Evolutionary conservation across 768 basidiomycete species (phyloP), one percentile per base, ranked within the genome.

Genomic region (Termitomyces sp.): DNA sequence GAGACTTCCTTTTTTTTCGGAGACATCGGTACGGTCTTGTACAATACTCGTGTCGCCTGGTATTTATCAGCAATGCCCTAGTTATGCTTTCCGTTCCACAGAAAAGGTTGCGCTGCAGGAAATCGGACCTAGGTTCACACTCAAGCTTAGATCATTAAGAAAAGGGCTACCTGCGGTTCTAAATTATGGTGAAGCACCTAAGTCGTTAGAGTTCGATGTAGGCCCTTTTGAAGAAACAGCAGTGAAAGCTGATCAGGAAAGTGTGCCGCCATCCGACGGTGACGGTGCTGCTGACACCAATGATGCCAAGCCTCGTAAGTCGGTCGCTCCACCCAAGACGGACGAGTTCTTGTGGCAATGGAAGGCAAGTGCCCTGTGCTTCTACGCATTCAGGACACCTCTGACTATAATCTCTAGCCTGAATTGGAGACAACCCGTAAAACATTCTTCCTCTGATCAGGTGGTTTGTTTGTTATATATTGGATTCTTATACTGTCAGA

Each of bases 1-100:
- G 97, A 47, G 97, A 99, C 74, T 99, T 98, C 72, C 73, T 99
- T 56, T 99, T 99, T 76, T 96, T 99, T 77, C 78, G 97, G 60
- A 79, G 97, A 56, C 97, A 98, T 76, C 83, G 97, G 86, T 96
- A 58, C 52, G 82, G 7, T 66, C 33, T 3, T 40, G 31, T 19
- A 21, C n/a, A 17, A 0, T 5, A 23, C 17, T 21, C 41, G 14
- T 19, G 5, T 40, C 5, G 5, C 3, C 31, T 26, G 11, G 43
- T 26, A 33, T 43, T 40, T 49, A 37, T 60, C 21, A 12, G 28
- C 11, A 12, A 33, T 30, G n/a, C 30, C 12, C 14, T 59, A 95
- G 91, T 64, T 96, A 94, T 70, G 94, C 93, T 41, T 98, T 95
- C 73, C 85, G 89, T 49, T 94, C 91, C 1, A 78, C 89, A 3